Conservation (phyloP, 768 basidiomycete species). For the Clathrus columnatus region DNA sequence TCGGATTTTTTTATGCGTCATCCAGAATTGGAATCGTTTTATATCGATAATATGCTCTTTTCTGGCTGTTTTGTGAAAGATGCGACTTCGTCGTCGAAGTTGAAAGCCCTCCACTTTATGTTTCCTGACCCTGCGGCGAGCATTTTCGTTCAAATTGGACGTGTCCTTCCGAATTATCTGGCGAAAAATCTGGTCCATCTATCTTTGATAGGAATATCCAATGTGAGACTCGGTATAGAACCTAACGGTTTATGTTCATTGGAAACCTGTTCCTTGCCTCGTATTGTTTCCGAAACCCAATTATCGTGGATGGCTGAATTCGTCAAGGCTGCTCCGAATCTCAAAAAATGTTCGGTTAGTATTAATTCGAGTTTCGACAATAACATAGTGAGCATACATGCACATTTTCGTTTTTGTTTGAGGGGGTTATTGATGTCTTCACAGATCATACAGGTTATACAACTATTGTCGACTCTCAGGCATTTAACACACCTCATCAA, state of each 20-base stretch:
- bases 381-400: too few relatives aligned
- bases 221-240: neutral
- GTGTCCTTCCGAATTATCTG: neutral
- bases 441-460: neutral
- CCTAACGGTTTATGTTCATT: neutral
- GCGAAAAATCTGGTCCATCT: neutral
- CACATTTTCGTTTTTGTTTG: neutral
- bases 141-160: neutral
- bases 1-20: neutral
- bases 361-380: neutral
- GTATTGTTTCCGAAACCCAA: neutral
- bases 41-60: neutral
- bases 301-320: neutral
- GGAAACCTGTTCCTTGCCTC: neutral
- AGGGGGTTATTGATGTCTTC: neutral
- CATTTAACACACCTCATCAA: neutral
- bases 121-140: neutral
- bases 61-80: neutral
- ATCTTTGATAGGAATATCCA: neutral
- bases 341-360: neutral
- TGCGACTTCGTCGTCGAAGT: neutral
- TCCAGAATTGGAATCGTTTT: neutral
- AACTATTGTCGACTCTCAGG: neutral
- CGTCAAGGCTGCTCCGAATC: neutral
- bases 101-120: neutral